Evolutionary conservation across 2,329 filamentous ascomycete species (phyloP), one percentile per base, ranked within the genome.

Genomic region (Falciphora oryzae): DNA sequence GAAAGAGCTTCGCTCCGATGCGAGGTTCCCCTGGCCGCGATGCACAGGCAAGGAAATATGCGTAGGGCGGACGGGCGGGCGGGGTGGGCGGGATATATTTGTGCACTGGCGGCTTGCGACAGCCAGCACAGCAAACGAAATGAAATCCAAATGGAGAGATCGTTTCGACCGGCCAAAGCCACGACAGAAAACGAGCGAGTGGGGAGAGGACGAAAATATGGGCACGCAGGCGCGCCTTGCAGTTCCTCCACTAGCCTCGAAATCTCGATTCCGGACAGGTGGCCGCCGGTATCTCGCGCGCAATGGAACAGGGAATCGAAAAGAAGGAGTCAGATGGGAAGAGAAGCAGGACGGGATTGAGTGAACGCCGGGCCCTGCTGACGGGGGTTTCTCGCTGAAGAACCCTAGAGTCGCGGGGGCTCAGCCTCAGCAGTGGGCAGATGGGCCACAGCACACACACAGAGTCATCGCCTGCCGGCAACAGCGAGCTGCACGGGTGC

Each of bases 311-410:
- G 57, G 25, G 28, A 58, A 29, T 29, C 3, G 31, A 31, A 60
- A 64, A 64, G 62, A 65, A 64, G 65, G 62, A 65, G 67, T 68
- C 67, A 67, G 66, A 68, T 67, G 67, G 57, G 38, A 61, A 50
- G 28, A 32, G 62, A 35, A 61, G 65, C 63, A n/a, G 32, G 60
- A 63, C 29, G 58, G 22, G 59, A 66, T 53, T 61, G 22, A 53
- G 44, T 44, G 62, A 65, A 53, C 50, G 58, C 58, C 29, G n/a
- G 58, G 65, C 62, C 66, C 68, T 67, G 67, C 65, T 68, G 68
- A 69, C 65, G 57, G 57, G 64, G 65, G 63, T 59, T 65, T 64
- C 60, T 59, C 53, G 29, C 44, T 22, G 18, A 22, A n/a, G 18
- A 53, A 53, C 44, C 44, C 44, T 53, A n/a, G 22, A 53, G 6